A percentile compares a stretch with the other conserved stretches of the same genome.
phyloP scores from a whole-genome alignment of 805 yeast species.

The Kodamaea leandrae region DNA sequence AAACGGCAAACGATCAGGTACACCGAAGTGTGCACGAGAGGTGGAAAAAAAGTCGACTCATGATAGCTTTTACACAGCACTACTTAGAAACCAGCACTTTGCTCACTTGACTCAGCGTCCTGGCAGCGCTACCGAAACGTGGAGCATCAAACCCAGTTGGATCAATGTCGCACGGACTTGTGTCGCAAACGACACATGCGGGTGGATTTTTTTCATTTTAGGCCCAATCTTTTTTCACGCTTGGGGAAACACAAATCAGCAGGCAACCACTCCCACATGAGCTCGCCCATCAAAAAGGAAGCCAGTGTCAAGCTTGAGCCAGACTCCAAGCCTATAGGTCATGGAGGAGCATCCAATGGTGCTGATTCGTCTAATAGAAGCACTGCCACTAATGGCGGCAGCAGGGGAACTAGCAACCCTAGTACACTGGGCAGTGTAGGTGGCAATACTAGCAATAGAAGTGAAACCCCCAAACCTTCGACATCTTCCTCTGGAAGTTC shows the following conservation, averaged over 20 bases:
- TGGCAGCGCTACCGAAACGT: background rate
- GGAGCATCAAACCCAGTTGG: background rate
- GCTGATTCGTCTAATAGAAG: background rate
- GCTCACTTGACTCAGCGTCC: too few relatives aligned
- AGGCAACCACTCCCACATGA: conserved; percentile 18
- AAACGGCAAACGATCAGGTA: too few relatives aligned
- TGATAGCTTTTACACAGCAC: too few relatives aligned
- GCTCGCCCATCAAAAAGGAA: conserved; percentile 29
- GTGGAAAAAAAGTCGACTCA: too few relatives aligned
- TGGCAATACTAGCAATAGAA: background rate
- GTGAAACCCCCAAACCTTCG: conserved; percentile 1
- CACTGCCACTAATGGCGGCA: background rate
- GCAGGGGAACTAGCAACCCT: background rate
- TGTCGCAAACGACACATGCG: too few relatives aligned
- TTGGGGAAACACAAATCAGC: background rate
- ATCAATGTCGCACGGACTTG: background rate
- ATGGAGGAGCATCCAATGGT: background rate
- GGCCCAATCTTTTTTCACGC: background rate
- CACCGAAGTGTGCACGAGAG: too few relatives aligned
- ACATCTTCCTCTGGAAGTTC: conserved; percentile 3
- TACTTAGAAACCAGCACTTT: too few relatives aligned
- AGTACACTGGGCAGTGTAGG: background rate
- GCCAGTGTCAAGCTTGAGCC: conserved; percentile 25
- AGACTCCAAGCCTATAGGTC: background rate
- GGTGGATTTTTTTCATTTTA: background rate